These are phyloP conservation scores for Suillus weaverae DNA, from an alignment of 768 basidiomycete genomes.

Conservation along the genomic window DNA sequence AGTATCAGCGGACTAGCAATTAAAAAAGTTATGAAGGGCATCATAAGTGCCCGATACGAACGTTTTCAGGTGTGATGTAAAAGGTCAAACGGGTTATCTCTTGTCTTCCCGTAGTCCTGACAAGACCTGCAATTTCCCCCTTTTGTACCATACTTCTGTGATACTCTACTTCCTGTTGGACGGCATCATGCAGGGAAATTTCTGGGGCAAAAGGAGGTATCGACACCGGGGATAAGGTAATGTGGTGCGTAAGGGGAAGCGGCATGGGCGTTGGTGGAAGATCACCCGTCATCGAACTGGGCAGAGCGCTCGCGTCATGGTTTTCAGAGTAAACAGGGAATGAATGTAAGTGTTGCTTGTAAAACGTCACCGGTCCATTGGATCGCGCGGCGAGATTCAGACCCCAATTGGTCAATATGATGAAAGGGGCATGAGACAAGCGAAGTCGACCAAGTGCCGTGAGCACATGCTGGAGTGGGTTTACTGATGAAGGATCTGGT, in stretches of 20 bases:
- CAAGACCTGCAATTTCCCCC: conserved; percentile 26
- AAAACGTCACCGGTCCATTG: conserved; percentile 27
- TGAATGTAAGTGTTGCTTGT: conserved; percentile 54
- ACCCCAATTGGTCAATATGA: conserved; percentile 65
- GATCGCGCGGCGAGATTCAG: conserved; percentile 33
- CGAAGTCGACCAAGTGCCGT: conserved; percentile 50
- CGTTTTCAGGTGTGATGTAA: conserved; percentile 22
- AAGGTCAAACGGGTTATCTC: conserved; percentile 22
- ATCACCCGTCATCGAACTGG: conserved; percentile 6
- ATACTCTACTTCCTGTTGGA: conserved; percentile 18
- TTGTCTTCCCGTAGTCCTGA: conserved; percentile 28
- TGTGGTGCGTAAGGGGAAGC: conserved; percentile 39
- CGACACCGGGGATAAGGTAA: conserved; percentile 34
- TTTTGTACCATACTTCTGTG: conserved; percentile 19
- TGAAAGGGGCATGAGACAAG: conserved; percentile 48
- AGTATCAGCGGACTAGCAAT: neutral
- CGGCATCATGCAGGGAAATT: conserved; percentile 18
- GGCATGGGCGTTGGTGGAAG: conserved; percentile 6
- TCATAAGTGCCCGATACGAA: conserved; percentile 12
- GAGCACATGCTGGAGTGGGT: conserved; percentile 47
- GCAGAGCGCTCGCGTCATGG: neutral
- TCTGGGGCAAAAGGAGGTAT: conserved; percentile 13
- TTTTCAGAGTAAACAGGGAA: conserved; percentile 36
- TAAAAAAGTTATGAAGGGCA: neutral
- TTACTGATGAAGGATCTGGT: conserved; percentile 15